phyloP scores from a whole-genome alignment of 495 filamentous ascomycete genomes.

The Articulospora tetracladia region DNA sequence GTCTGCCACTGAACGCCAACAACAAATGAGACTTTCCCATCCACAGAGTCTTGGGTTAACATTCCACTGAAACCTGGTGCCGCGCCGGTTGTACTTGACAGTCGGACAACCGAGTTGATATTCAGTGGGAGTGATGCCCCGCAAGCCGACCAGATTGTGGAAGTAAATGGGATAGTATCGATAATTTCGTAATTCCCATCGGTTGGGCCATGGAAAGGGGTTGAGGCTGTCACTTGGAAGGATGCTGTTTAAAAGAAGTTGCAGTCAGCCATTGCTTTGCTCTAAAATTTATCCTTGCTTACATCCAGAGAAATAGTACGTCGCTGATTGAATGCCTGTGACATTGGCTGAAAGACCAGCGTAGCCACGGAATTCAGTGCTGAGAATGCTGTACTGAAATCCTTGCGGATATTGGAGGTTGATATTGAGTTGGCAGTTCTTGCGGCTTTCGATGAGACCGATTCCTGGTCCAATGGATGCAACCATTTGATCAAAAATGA shows the following conservation, averaged over 20 bases:
- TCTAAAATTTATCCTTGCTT: constrained; percentile 3
- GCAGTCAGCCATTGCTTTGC: not conserved
- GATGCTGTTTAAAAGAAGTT: constrained; percentile 11
- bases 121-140: constrained; percentile 35
- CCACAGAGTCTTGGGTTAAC: constrained; percentile 36
- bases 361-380: constrained; percentile 48
- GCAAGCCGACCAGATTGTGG: constrained; percentile 41
- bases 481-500: constrained; percentile 42
- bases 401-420: constrained; percentile 45
- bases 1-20: constrained; percentile 29
- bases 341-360: constrained; percentile 36
- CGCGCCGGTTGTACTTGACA: constrained; percentile 13
- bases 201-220: constrained; percentile 33
- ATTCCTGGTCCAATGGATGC: constrained; percentile 40
- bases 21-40: constrained; percentile 35
- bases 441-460: constrained; percentile 35
- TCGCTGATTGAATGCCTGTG: constrained; percentile 43
- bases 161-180: constrained; percentile 33
- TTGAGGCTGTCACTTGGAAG: constrained; percentile 31
- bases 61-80: constrained; percentile 22
- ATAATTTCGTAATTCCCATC: constrained; percentile 35
- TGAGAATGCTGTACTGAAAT: constrained; percentile 49
- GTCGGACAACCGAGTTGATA: constrained; percentile 40
- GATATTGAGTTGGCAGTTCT: constrained; percentile 50
- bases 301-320: constrained; percentile 48